phyloP scores from a whole-genome alignment of 2,329 filamentous ascomycete genomes.

The Colletotrichum noveboracense region DNA sequence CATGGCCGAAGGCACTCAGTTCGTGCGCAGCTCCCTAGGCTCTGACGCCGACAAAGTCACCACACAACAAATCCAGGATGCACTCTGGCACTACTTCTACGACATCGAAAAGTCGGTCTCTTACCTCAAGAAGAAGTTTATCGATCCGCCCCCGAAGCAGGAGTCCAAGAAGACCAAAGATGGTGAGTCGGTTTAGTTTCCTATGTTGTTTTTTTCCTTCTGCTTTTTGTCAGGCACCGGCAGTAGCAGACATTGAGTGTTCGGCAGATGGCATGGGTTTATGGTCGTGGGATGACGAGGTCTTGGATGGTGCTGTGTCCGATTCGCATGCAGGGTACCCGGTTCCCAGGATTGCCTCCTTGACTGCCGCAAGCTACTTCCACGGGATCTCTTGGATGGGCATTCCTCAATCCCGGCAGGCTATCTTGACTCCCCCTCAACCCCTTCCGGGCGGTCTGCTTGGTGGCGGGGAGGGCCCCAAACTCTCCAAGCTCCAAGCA shows the following conservation, averaged over 20 bases:
- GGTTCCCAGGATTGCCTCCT: conserved; percentile 23
- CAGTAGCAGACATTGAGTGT: conserved; percentile 24
- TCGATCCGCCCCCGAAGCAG: conserved; percentile 47
- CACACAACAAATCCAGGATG: conserved; percentile 78
- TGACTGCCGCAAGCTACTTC: conserved; percentile 67
- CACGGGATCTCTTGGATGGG: conserved; percentile 85
- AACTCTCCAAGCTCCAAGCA: conserved; percentile 89
- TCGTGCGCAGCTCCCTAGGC: conserved; percentile 72
- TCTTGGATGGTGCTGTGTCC: not conserved
- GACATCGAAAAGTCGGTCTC: conserved; percentile 85
- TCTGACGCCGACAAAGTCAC: conserved; percentile 61
- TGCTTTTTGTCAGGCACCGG: conserved; percentile 6
- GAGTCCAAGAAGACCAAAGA: conserved; percentile 46
- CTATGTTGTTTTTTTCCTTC: not conserved
- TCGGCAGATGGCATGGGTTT: conserved; percentile 22
- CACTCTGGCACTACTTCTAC: conserved; percentile 95
- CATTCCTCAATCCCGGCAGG: conserved; percentile 68
- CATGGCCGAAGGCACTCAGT: conserved; percentile 69
- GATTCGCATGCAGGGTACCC: conserved; percentile 13
- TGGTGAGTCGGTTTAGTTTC: conserved; percentile 40
- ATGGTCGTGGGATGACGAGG: not conserved
- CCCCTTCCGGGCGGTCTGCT: conserved; percentile 70
- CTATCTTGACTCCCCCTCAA: conserved; percentile 64
- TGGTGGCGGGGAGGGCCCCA: conserved; percentile 74
- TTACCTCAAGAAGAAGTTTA: conserved; percentile 74